These are phyloP conservation scores for Globisporangium cederbergense DNA, from an alignment of 352 stramenopile species.

Conservation along the genomic window DNA sequence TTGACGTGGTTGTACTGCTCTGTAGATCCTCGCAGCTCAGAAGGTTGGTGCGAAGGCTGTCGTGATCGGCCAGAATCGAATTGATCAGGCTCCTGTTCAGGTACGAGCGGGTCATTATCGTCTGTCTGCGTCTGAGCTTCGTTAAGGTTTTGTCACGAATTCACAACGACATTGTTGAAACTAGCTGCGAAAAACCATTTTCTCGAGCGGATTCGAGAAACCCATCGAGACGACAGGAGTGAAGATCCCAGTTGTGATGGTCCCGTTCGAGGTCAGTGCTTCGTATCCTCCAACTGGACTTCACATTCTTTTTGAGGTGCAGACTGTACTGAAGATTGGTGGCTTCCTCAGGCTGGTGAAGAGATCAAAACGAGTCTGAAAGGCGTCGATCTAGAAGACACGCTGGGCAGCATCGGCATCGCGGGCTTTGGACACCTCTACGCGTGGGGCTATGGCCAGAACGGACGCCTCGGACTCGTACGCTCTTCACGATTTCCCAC, in stretches of 20 bases:
- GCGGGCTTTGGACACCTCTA: slow-evolving; percentile 47
- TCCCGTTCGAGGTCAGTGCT: slow-evolving; percentile 41
- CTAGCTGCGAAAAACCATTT: slow-evolving; percentile 48
- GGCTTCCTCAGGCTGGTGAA: slow-evolving; percentile 25
- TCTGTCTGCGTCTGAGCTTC: background rate
- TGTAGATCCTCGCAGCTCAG: slow-evolving; percentile 56
- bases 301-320: background rate
- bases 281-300: too few species aligned
- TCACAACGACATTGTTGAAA: background rate
- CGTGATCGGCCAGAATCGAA: slow-evolving; percentile 51
- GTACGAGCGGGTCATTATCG: slow-evolving; percentile 20
- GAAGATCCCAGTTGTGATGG: slow-evolving; percentile 64
- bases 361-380: slow-evolving; percentile 42
- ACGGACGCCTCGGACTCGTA: slow-evolving; percentile 63
- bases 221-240: slow-evolving; percentile 36
- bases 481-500: background rate
- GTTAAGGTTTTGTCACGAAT: background rate
- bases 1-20: background rate
- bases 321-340: background rate
- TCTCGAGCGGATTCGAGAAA: slow-evolving; percentile 34
- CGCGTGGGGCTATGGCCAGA: slow-evolving; percentile 64
- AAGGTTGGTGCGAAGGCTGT: slow-evolving; percentile 66
- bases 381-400: slow-evolving; percentile 45
- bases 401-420: slow-evolving; percentile 39
- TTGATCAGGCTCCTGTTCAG: slow-evolving; percentile 42